These are phyloP conservation scores for Physcomitrellopsis africana DNA, from an alignment of 225 moss, liverwort and hornwort genomes.

Conservation along the genomic window DNA sequence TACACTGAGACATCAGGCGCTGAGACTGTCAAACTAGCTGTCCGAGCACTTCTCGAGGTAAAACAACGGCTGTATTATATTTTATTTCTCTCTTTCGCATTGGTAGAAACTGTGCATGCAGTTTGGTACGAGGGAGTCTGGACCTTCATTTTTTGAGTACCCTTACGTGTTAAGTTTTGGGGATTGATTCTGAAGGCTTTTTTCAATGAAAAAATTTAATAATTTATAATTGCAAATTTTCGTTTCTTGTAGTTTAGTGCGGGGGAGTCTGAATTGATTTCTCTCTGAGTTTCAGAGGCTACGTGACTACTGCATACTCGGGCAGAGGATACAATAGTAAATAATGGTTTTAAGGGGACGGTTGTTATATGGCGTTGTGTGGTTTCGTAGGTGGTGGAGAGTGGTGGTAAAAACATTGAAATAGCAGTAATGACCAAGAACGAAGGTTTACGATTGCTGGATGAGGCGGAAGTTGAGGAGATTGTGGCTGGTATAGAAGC, in stretches of 20 bases:
- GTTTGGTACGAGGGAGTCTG: background rate
- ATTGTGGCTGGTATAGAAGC: constrained; percentile 72
- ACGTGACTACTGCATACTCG: background rate
- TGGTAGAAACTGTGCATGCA: background rate
- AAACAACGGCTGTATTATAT: constrained; percentile 1
- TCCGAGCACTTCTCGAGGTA: constrained; percentile 71
- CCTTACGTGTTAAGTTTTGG: no score
- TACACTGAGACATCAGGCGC: constrained; percentile 73
- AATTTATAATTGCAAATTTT: no score
- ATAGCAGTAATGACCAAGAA: constrained; percentile 70
- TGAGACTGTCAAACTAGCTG: constrained; percentile 72
- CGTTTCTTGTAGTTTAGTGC: no score
- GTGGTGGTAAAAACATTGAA: constrained; percentile 78
- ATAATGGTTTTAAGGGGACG: background rate
- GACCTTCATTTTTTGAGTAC: background rate
- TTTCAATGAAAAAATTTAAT: background rate
- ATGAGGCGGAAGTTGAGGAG: constrained; percentile 73
- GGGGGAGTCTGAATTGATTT: background rate
- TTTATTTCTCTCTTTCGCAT: no score
- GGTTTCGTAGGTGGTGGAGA: constrained; percentile 67
- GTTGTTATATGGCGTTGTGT: background rate
- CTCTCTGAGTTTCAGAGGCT: background rate
- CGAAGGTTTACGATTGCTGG: constrained; percentile 63
- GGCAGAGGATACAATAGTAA: no score
- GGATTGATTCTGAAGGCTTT: background rate